Base-by-base conservation (phyloP, 176 grass and related monocot species). In the Carex parvula region DNA sequence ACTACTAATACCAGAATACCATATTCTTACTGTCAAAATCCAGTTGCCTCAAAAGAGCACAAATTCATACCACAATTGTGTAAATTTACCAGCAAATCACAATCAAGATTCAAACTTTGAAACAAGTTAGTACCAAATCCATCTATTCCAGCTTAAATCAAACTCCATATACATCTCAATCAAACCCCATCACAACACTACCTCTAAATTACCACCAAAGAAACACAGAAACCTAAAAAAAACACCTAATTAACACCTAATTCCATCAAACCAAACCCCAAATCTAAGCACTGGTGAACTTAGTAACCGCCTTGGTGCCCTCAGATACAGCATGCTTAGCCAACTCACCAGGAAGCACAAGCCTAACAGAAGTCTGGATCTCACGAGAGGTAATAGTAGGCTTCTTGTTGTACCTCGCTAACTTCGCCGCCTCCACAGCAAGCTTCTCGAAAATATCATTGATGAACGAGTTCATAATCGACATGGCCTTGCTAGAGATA, bases 361-460 rank as follows among this genome's bases (percentile, higher is more conserved):
- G 61, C 61, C 61, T 26, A 12, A 64, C 61, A 0, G 61, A 64
- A 9, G 69, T 73, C 69, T 73, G 69, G 3, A 73, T 73, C 42
- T 73, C 69, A 0, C 69, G 10, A 2, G 39, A 42, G 3, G 69
- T 73, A 20, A 73, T 73, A 0, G 69, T 73, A 10, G 69, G 69
- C 3, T 73, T 64, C 61, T 64, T 64, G 10, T 64, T 64, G 1
- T 64, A 64, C 21, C 61, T 22, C 61, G 61, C 61, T 11, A 73
- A 48, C 1, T 37, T 17, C 2, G 69, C 12, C 3, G 69, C 69
- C 69, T 73, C 69, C 15, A 11, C 46, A 21, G 87, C 89, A 10
- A 97, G 85, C 85, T 97, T 97, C 89, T 97, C 94, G 79, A 92
- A 95, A 79, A 95, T 92, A 77, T 92, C 93, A 79, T 95, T 95